A percentile compares a stretch with the other conserved stretches of the same genome.
Evolutionary conservation across 225 moss, liverwort and hornwort species (phyloP).

Genomic region (Lunularia cruciata): DNA sequence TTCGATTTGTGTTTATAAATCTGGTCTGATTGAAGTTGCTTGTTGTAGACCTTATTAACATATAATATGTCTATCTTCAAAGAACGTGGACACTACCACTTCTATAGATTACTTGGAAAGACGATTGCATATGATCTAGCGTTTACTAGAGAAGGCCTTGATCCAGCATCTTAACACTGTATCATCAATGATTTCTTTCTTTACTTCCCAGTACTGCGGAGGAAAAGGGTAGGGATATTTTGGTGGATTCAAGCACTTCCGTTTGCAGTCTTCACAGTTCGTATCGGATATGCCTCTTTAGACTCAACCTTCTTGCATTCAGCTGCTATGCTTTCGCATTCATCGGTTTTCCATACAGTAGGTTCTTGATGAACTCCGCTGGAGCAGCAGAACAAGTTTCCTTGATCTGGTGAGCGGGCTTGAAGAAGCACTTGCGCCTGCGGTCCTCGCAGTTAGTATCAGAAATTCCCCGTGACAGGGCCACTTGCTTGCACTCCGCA

Average conservation of each 20-base stretch:
- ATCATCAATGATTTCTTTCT: no score
- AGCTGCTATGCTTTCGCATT: neutral
- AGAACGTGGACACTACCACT: no score
- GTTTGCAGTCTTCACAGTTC: slow-evolving; percentile 1
- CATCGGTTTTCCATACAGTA: neutral
- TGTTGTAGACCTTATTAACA: no score
- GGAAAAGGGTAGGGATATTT: no score
- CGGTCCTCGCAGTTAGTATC: neutral
- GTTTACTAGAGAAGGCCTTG: no score
- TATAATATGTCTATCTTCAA: no score
- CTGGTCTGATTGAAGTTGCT: no score
- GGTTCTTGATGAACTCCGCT: neutral
- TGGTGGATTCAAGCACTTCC: slow-evolving; percentile 1
- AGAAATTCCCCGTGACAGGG: neutral
- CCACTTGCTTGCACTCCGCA: neutral
- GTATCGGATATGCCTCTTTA: neutral
- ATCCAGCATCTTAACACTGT: no score
- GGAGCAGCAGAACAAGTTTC: neutral
- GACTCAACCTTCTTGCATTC: neutral
- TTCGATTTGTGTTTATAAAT: no score
- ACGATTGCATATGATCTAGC: no score
- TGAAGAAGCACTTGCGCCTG: neutral
- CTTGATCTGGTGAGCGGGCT: neutral
- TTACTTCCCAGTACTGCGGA: no score
- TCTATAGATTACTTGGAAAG: no score